Evolutionary conservation across 2,329 filamentous ascomycete species (phyloP).

Genomic region (Colletotrichum theobromicola): DNA sequence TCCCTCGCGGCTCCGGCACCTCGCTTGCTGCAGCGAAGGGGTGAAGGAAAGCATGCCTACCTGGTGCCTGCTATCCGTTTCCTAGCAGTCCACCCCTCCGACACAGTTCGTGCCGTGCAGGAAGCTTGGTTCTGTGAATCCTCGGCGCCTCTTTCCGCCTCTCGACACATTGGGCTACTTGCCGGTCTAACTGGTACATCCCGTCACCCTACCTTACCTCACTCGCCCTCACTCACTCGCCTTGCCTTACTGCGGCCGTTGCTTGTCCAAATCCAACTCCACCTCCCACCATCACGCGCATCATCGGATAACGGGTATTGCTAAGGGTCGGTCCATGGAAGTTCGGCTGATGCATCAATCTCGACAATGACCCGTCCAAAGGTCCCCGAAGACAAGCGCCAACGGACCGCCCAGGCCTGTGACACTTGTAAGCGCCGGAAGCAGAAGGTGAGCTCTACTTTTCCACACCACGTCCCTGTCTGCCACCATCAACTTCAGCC

Average conservation of each 20-base stretch:
- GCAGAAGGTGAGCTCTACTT: constrained; percentile 62
- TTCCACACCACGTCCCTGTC: neutral
- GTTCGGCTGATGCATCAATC: constrained; percentile 24
- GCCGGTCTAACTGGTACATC: neutral
- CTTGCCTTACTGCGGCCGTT: neutral
- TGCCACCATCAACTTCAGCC: neutral
- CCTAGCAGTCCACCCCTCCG: constrained; percentile 3
- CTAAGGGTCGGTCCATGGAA: constrained; percentile 10
- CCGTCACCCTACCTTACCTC: neutral
- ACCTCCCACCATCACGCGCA: neutral
- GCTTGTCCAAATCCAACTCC: constrained; percentile 5
- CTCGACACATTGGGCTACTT: neutral
- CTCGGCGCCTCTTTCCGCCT: constrained; percentile 10
- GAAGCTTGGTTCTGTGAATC: neutral
- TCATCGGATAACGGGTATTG: constrained; percentile 22
- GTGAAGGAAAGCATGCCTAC: constrained; percentile 10
- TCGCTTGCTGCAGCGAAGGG: neutral
- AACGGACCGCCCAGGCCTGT: constrained; percentile 68
- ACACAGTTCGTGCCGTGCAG: constrained; percentile 5
- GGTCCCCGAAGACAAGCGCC: constrained; percentile 63
- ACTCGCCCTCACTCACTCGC: neutral
- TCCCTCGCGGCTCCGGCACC: neutral
- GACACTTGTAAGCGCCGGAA: constrained; percentile 70
- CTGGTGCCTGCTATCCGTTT: constrained; percentile 9
- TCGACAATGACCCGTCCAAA: constrained; percentile 55